Conservation (phyloP, 345 rosid genomes). For the Moricandia arvensis region DNA sequence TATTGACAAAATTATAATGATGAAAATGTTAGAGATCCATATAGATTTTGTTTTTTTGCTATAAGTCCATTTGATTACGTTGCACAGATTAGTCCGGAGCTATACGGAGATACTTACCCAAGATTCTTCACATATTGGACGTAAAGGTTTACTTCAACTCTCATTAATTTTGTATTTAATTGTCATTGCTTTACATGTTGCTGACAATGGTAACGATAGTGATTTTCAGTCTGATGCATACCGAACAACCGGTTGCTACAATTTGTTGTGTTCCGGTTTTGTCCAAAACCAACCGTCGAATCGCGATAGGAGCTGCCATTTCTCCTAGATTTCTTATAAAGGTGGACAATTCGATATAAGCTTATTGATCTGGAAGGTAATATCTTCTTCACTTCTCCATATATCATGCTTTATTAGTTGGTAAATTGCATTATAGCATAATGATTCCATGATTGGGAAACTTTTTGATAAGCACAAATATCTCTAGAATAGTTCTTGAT, state of each 20-base stretch:
- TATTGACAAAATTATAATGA: neutral
- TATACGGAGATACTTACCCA: constrained; percentile 91
- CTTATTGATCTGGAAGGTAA: constrained; percentile 94
- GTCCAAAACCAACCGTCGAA: constrained; percentile 82
- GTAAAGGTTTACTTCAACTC: constrained; percentile 34
- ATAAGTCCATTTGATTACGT: neutral
- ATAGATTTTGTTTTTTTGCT: no score
- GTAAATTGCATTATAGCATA: neutral
- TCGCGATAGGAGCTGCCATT: constrained; percentile 96
- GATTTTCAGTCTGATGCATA: constrained; percentile 80
- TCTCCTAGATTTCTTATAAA: constrained; percentile 72
- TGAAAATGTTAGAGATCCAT: no score
- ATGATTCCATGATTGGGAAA: neutral
- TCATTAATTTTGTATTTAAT: neutral
- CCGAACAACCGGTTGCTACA: constrained; percentile 96
- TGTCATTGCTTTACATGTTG: constrained; percentile 1
- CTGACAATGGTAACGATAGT: constrained; percentile 25
- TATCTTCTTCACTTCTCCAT: neutral
- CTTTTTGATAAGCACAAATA: neutral
- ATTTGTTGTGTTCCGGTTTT: constrained; percentile 91
- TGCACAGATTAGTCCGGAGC: constrained; percentile 91
- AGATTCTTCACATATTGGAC: constrained; percentile 99
- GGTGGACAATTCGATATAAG: constrained; percentile 98
- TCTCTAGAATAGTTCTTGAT: neutral
- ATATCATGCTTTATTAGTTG: neutral